phyloP scores from a whole-genome alignment of 2,329 filamentous ascomycete genomes.

The Diaporthe longicolla region DNA sequence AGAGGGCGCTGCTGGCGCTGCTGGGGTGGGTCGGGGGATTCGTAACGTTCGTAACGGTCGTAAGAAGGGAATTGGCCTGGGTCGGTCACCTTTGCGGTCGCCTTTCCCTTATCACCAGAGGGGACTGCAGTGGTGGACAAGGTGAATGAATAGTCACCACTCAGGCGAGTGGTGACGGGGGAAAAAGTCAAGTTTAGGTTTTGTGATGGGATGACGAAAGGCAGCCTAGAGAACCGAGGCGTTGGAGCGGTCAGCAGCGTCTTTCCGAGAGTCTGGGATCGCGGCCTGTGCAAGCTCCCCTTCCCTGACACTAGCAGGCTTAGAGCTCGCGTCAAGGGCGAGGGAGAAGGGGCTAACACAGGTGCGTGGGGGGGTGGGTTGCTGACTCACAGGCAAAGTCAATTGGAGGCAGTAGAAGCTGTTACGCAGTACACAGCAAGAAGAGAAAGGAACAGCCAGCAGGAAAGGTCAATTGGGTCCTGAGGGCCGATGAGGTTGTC shows the following conservation, averaged over 20 bases:
- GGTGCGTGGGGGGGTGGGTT: conserved; percentile 3
- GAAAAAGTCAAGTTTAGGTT: conserved; percentile 71
- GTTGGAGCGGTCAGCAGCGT: conserved; percentile 38
- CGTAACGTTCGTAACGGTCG: conserved; percentile 70
- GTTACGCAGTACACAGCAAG: conserved; percentile 34
- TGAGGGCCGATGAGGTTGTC: conserved; percentile 15
- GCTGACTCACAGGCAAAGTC: conserved; percentile 39
- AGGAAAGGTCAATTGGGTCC: conserved; percentile 38
- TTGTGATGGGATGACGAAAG: conserved; percentile 57
- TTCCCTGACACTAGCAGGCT: conserved; percentile 13
- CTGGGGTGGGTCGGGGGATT: conserved; percentile 56
- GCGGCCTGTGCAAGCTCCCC: conserved; percentile 23
- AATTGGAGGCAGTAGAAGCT: conserved; percentile 34
- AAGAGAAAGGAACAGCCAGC: conserved; percentile 20
- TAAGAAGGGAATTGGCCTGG: conserved; percentile 58
- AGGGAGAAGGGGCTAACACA: neutral
- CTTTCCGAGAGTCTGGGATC: conserved; percentile 15
- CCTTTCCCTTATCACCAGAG: conserved; percentile 51
- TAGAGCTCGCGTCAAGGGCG: neutral
- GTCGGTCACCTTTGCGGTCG: conserved; percentile 63
- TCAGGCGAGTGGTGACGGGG: conserved; percentile 52
- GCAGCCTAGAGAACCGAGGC: conserved; percentile 30
- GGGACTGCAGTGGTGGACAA: conserved; percentile 61
- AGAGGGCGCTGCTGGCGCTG: conserved; percentile 58
- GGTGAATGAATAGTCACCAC: conserved; percentile 62